Evolutionary conservation across 345 rosid species (phyloP).

Genomic region (Aurinia saxatilis): DNA sequence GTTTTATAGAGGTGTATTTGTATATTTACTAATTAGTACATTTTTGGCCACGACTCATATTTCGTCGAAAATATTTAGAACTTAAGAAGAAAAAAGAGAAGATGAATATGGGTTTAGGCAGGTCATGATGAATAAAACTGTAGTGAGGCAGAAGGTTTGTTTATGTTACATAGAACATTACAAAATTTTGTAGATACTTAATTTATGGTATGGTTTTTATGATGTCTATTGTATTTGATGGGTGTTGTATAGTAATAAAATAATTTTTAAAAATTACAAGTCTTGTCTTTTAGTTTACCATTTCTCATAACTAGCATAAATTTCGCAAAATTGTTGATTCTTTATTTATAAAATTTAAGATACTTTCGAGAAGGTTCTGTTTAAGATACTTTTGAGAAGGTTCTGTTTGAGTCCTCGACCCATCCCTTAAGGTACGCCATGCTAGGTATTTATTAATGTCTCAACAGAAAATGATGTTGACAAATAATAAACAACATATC

Average conservation of each 20-base stretch:
- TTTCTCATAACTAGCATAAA: not conserved
- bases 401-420: not conserved
- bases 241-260: constrained; percentile 8
- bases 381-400: no score
- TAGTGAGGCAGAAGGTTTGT: constrained; percentile 7
- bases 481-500: no score
- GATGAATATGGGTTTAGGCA: constrained; percentile 19
- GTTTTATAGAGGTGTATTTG: constrained; percentile 4
- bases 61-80: constrained; percentile 15
- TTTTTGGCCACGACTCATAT: constrained; percentile 1
- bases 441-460: not conserved
- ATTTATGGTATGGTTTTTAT: not conserved
- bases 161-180: constrained; percentile 21
- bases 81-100: not conserved
- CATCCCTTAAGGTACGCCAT: not conserved
- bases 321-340: no score
- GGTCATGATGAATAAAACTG: constrained; percentile 16
- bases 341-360: no score
- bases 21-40: constrained; percentile 24
- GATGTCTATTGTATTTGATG: constrained; percentile 13
- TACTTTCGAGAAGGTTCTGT: not conserved
- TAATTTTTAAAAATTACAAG: not conserved
- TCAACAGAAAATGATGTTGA: no score
- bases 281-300: not conserved
- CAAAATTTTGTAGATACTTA: constrained; percentile 26